Evolutionary conservation across 768 basidiomycete species (phyloP).

Genomic region (Hydnomerulius pinastri): DNA sequence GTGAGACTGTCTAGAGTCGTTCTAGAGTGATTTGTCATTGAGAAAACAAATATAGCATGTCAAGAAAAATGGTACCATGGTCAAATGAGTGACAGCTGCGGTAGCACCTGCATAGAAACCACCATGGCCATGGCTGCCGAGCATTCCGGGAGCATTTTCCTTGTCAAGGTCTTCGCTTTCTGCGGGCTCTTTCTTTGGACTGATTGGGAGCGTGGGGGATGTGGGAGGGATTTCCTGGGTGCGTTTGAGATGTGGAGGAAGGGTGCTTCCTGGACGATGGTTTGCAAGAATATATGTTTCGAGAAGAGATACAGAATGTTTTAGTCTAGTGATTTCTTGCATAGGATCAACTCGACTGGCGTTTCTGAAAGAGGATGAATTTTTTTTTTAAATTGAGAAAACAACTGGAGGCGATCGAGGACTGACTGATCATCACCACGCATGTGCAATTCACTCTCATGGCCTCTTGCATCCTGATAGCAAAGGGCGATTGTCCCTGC

Average conservation of each 20-base stretch:
- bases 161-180: constrained; percentile 51
- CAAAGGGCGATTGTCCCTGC: constrained; percentile 78
- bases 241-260: constrained; percentile 30
- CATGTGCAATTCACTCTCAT: constrained; percentile 53
- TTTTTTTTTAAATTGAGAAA: constrained; percentile 5
- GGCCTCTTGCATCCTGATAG: constrained; percentile 73
- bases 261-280: constrained; percentile 22
- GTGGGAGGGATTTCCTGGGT: constrained; percentile 20
- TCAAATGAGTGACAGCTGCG: constrained; percentile 68
- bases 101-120: constrained; percentile 83
- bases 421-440: constrained; percentile 57
- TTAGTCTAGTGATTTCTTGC: constrained; percentile 42
- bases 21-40: constrained; percentile 33
- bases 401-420: background rate
- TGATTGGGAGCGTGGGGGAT: constrained; percentile 38
- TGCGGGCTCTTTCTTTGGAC: constrained; percentile 54
- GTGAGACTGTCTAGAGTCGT: constrained; percentile 48
- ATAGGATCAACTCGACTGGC: constrained; percentile 39
- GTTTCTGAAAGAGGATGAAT: constrained; percentile 23
- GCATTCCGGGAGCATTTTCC: constrained; percentile 58
- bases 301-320: constrained; percentile 42
- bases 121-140: constrained; percentile 63
- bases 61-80: constrained; percentile 44
- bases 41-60: constrained; percentile 13
- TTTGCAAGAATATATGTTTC: constrained; percentile 37